phyloP scores from a whole-genome alignment of 768 basidiomycete species.

The Lyophyllum shimeji region DNA sequence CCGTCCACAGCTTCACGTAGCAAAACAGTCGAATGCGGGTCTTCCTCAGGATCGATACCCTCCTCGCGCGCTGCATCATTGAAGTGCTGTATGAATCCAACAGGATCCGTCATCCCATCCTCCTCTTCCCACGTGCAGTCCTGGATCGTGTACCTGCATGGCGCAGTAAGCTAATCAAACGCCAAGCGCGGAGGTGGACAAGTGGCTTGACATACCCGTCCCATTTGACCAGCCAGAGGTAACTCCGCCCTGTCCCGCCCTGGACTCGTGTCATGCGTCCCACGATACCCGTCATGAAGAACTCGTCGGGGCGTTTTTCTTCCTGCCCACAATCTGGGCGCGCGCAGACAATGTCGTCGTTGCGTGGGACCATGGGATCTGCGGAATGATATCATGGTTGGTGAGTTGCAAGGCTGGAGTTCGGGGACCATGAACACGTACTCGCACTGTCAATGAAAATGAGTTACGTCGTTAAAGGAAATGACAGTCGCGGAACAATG shows the following conservation, averaged over 20 bases:
- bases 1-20: constrained; percentile 31
- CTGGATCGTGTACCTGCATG: constrained; percentile 29
- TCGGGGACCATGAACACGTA: constrained; percentile 8
- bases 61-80: constrained; percentile 25
- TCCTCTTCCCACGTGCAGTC: constrained; percentile 38
- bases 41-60: constrained; percentile 25
- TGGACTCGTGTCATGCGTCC: constrained; percentile 27
- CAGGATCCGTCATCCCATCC: constrained; percentile 26
- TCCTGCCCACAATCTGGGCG: constrained; percentile 28
- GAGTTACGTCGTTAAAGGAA: too few relatives aligned
- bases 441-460: constrained; percentile 11
- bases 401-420: background rate
- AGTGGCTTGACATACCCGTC: constrained; percentile 31
- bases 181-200: background rate
- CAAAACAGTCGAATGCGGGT: constrained; percentile 23
- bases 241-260: constrained; percentile 20
- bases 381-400: background rate
- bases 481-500: too few relatives aligned
- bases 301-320: constrained; percentile 20
- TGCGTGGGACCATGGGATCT: constrained; percentile 12
- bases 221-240: constrained; percentile 41
- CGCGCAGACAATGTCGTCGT: constrained; percentile 16
- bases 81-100: constrained; percentile 29
- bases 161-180: background rate
- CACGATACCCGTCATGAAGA: constrained; percentile 33